These are phyloP conservation scores for Periconia macrospinosa DNA, from an alignment of 2,329 filamentous ascomycete genomes.

Conservation along the genomic window DNA sequence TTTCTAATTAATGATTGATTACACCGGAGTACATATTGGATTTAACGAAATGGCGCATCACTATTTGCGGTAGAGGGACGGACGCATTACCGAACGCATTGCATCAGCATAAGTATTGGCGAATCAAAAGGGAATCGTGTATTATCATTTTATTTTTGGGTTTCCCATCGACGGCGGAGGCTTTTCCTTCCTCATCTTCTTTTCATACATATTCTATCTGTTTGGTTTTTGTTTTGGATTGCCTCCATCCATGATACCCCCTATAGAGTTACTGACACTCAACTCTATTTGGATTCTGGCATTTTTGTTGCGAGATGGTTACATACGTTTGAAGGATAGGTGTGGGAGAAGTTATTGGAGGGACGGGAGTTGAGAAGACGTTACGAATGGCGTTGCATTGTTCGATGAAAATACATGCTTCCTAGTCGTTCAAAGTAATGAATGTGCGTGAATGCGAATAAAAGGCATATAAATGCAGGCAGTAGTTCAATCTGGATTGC, in stretches of 20 bases:
- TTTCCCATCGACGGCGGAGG: neutral
- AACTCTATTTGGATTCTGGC: slow-evolving; percentile 10
- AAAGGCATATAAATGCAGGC: too few species aligned
- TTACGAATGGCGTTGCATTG: too few species aligned
- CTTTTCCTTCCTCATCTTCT: neutral
- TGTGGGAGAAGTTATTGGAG: too few species aligned
- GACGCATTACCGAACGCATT: neutral
- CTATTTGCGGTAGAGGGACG: neutral
- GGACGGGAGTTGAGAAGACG: too few species aligned
- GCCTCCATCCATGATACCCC: slow-evolving; percentile 30
- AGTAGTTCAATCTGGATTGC: too few species aligned
- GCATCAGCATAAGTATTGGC: slow-evolving; percentile 28
- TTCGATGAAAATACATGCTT: too few species aligned
- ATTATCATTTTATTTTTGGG: slow-evolving; percentile 11
- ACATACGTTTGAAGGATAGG: too few species aligned
- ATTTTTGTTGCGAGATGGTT: too few species aligned
- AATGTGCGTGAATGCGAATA: too few species aligned
- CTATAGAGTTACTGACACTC: slow-evolving; percentile 25
- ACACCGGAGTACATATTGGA: slow-evolving; percentile 21
- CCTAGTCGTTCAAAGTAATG: too few species aligned
- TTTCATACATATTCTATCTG: neutral
- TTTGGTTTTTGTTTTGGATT: slow-evolving; percentile 11
- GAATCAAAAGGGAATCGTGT: slow-evolving; percentile 7
- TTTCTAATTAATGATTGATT: neutral
- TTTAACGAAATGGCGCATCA: slow-evolving; percentile 14